These are phyloP conservation scores for Mallotus japonicus DNA, from an alignment of 441 rosid species.

Conservation along the genomic window DNA sequence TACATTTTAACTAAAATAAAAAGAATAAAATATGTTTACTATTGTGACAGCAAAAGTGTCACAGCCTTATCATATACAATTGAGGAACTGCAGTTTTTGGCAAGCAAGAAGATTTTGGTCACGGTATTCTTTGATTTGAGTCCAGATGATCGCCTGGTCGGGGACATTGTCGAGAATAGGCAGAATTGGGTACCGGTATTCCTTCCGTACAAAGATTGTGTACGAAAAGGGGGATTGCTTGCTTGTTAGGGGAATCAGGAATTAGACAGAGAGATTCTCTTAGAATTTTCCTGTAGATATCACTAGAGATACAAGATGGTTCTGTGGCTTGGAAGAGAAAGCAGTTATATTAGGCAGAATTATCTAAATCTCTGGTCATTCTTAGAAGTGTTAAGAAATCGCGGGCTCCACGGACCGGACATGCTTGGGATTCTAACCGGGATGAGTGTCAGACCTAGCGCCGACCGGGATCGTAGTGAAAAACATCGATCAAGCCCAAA, in stretches of 20 bases:
- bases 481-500: no score
- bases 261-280: constrained; percentile 95
- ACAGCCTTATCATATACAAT: constrained; percentile 35
- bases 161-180: constrained; percentile 93
- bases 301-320: constrained; percentile 92
- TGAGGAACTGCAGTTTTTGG: constrained; percentile 78
- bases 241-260: constrained; percentile 84
- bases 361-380: constrained; percentile 74
- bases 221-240: constrained; percentile 90
- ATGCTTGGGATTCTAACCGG: no score
- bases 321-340: constrained; percentile 90
- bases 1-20: no score
- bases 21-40: no score
- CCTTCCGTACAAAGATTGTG: constrained; percentile 49
- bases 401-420: no score
- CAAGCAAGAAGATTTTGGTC: constrained; percentile 78
- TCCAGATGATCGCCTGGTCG: constrained; percentile 78
- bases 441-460: no score
- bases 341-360: constrained; percentile 82
- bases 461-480: no score
- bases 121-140: constrained; percentile 77
- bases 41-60: no score
- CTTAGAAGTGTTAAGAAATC: constrained; percentile 74
- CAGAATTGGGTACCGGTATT: constrained; percentile 53
- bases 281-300: constrained; percentile 75